Conservation (phyloP, 2,329 filamentous ascomycete genomes). For the Helminthosporium solani region DNA sequence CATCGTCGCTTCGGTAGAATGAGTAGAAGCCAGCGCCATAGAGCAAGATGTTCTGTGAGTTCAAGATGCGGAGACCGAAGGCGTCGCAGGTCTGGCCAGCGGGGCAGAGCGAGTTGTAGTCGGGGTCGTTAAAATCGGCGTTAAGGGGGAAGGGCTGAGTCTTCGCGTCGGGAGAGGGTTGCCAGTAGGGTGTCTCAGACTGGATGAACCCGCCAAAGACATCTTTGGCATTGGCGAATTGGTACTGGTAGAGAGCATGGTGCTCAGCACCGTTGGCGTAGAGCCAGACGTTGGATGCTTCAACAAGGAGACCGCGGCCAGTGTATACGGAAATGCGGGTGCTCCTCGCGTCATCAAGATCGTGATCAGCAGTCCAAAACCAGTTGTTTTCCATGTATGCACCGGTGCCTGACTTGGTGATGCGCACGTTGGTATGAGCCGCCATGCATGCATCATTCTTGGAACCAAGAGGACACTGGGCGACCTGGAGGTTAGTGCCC, state of each 20-base stretch:
- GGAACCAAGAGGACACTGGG: slow-evolving; percentile 72
- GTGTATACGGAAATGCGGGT: slow-evolving; percentile 81
- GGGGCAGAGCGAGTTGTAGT: slow-evolving; percentile 55
- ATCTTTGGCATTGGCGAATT: slow-evolving; percentile 73
- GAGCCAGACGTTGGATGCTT: slow-evolving; percentile 51
- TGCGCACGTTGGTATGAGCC: slow-evolving; percentile 58
- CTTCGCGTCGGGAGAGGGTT: slow-evolving; percentile 74
- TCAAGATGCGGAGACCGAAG: slow-evolving; percentile 65
- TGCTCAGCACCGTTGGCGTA: slow-evolving; percentile 71
- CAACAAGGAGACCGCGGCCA: slow-evolving; percentile 78
- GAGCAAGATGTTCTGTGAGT: slow-evolving; percentile 57
- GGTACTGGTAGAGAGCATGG: slow-evolving; percentile 73
- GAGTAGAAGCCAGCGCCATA: slow-evolving; percentile 69
- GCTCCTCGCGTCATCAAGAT: slow-evolving; percentile 74
- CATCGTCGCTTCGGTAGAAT: slow-evolving; percentile 66
- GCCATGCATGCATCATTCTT: slow-evolving; percentile 66
- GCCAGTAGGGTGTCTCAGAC: slow-evolving; percentile 84
- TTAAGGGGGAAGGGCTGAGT: slow-evolving; percentile 59
- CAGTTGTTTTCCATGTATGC: slow-evolving; percentile 87
- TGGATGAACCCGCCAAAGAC: slow-evolving; percentile 84
- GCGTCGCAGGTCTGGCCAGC: slow-evolving; percentile 42
- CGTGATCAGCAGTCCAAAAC: slow-evolving; percentile 93
- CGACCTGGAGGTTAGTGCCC: slow-evolving; percentile 74
- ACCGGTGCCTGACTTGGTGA: slow-evolving; percentile 56
- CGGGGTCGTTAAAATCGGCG: slow-evolving; percentile 63